Percentiles rank a stretch among this genome's conserved stretches.
Evolutionary conservation across 768 basidiomycete species (phyloP).

Genomic region (Sporobolomyces phaffii): DNA sequence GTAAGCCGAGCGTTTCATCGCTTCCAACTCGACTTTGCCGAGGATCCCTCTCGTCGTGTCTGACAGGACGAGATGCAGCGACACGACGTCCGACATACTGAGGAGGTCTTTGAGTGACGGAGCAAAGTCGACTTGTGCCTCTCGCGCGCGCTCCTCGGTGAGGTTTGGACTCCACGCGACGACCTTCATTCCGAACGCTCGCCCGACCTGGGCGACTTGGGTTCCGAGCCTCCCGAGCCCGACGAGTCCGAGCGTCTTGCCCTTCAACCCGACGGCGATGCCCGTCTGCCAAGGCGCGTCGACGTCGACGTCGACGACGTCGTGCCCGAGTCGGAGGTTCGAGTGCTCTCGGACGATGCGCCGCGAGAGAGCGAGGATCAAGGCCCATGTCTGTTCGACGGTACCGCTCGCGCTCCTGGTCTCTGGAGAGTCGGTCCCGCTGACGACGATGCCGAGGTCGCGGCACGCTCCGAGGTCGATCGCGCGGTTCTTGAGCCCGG

Average conservation of each 20-base stretch:
- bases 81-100: constrained; percentile 56
- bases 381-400: constrained; percentile 61
- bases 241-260: constrained; percentile 58
- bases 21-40: constrained; percentile 51
- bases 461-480: constrained; percentile 55
- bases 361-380: constrained; percentile 55
- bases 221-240: constrained; percentile 60
- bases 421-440: constrained; percentile 49
- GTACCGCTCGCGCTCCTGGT: constrained; percentile 50
- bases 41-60: constrained; percentile 54
- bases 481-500: constrained; percentile 51
- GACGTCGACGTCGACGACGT: neutral
- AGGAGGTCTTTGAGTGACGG: constrained; percentile 56
- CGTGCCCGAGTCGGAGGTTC: constrained; percentile 49
- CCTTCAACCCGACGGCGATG: constrained; percentile 54
- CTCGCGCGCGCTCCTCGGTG: constrained; percentile 55
- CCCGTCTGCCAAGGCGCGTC: constrained; percentile 55
- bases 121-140: constrained; percentile 54
- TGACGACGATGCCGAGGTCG: constrained; percentile 54
- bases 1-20: constrained; percentile 58
- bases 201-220: constrained; percentile 54
- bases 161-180: constrained; percentile 64
- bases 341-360: constrained; percentile 54
- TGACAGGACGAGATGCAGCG: constrained; percentile 59
- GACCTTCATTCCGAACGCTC: constrained; percentile 58